Base-by-base conservation (phyloP, 495 filamentous ascomycete species). In the Hapsidospora chrysogenum region DNA sequence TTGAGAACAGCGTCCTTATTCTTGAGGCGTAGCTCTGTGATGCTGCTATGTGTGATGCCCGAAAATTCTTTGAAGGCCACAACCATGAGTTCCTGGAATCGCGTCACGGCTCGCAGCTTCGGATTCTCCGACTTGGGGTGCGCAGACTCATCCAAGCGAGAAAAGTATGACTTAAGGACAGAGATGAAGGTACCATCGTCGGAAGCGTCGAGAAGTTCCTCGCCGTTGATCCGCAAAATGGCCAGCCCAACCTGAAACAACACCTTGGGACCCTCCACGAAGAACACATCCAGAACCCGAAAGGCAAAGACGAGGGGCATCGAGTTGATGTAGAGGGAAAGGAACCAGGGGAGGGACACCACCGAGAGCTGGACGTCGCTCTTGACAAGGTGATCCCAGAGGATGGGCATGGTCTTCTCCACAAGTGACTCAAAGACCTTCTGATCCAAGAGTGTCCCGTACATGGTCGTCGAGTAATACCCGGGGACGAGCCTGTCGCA, bases 381-480 rank as follows among this genome's bases (percentile, higher is more conserved):
- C 52, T 87, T 93, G 36, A 78, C 74, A 11, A 97, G 78, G 43
- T 97, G 92, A 14, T 96, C 86, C 92, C 89, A 97, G 4, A 97
- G 66, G 29, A 97, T 80, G 9, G 89, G 89, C 89, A 97, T 97
- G 1, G 87, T 97, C 60, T 83, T 92, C 52, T 97, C 92, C 13
- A 97, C 89, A 1, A 96, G 62, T 2, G 83, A 89, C 55, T 97
- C 89, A 50, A 97, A 96, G 2, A 97, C 89, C 41, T 84, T 78
- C 47, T 97, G 89, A 47, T 97, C 89, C 9, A 97, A 70, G 9
- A 97, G 70, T 0, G 89, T 97, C 36, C 89, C 89, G 50, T 96
- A 96, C 89, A 97, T 97, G 29, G 89, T 97, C 9, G 77, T 87
- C 6, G 85, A 93, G 49, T 97, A 97, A 60, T 97, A 97, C 0